These are phyloP conservation scores for Neopestalotiopsis rosae DNA, from an alignment of 2,329 filamentous ascomycete genomes.

Conservation along the genomic window DNA sequence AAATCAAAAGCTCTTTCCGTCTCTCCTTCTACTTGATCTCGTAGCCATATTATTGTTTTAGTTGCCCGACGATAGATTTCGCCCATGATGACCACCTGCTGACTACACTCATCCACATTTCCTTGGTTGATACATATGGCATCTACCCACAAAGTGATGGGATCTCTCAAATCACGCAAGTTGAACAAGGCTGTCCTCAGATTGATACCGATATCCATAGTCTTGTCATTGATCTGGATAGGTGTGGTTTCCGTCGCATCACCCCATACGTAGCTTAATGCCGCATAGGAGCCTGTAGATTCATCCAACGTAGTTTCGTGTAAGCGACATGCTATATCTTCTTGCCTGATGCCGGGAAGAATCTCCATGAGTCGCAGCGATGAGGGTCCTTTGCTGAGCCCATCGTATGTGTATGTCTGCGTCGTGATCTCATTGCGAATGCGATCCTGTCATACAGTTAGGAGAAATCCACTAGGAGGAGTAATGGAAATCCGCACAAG, in stretches of 20 bases:
- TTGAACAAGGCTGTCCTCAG: constrained; percentile 2
- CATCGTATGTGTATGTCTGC: background rate
- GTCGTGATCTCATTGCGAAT: background rate
- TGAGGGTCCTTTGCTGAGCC: background rate
- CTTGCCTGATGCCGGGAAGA: constrained; percentile 5
- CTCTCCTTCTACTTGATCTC: constrained; percentile 4
- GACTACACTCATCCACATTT: background rate
- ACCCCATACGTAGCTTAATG: constrained; percentile 6
- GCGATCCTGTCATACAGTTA: constrained; percentile 5
- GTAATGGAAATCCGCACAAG: background rate
- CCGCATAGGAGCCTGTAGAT: background rate
- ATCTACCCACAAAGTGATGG: background rate
- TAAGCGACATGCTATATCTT: constrained; percentile 2
- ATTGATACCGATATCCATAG: background rate
- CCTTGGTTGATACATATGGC: constrained; percentile 5
- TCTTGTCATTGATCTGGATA: background rate
- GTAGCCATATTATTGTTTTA: background rate
- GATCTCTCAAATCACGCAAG: background rate
- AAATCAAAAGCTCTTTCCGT: background rate
- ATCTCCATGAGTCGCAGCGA: background rate
- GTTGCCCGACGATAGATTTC: background rate
- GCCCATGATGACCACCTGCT: background rate
- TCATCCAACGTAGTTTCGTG: background rate
- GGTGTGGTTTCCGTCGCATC: background rate
- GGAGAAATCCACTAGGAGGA: background rate